Evolutionary conservation across 805 yeast species (phyloP), one percentile per base, ranked within the genome.

Genomic region (Wickerhamomyces queroliae): DNA sequence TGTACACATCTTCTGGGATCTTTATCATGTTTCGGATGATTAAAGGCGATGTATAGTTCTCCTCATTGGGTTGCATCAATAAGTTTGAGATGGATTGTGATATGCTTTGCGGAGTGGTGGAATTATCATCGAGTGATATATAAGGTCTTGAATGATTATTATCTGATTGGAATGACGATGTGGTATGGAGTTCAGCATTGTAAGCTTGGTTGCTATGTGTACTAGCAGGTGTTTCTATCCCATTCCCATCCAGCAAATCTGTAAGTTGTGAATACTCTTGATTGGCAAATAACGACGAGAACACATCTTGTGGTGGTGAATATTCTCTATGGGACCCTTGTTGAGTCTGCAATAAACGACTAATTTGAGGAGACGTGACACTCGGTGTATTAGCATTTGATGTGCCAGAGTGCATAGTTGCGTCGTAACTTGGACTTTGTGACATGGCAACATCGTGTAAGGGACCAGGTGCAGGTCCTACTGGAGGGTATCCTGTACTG

Each of bases 1-100:
- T 78, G 61, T 93, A 93, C n/a, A 91, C 83, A 48, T 84, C 91
- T 52, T 78, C 79, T 0, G 93, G 91, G 40, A 80, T 73, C 58
- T 66, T 74, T 44, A 76, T 75, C 13, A 76, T 61, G 52, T 78
- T 80, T 44, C 81, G 70, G 41, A 78, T 64, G 11, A 73, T 65
- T 41, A 78, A 54, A 7, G 85, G 85, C 4, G 80, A 70, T 4
- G 78, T 70, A 53, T 77, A 79, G 36, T 68, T 74, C 15, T 30
- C 33, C 6, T 30, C 33, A 25, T 25, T 25, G 8, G 28, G n/a
- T 10, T 61, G 47, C 4, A 44, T 50, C 8, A 42, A 30, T 17
- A 48, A 38, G 10, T 39, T 35, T 19, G 30, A 9, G 22, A 44
- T n/a, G 21, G 46, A 24, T 15, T 45, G 21, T 29, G 50, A 47